These are phyloP conservation scores for Macrophomina tecta DNA, from an alignment of 2,329 filamentous ascomycete genomes.

Conservation along the genomic window DNA sequence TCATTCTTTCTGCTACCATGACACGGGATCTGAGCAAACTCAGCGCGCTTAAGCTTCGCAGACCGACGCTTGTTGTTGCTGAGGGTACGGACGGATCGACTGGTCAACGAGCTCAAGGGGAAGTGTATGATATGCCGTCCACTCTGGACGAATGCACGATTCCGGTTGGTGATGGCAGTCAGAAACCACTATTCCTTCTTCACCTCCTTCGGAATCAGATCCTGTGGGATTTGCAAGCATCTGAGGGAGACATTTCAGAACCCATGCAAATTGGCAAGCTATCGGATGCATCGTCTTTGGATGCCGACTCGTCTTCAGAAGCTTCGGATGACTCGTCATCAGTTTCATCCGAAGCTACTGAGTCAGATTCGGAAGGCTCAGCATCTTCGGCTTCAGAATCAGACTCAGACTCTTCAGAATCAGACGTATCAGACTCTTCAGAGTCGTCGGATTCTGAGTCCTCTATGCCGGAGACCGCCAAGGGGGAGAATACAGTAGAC, in stretches of 20 bases:
- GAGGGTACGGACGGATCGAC: slow-evolving; percentile 55
- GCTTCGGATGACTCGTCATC: slow-evolving; percentile 29
- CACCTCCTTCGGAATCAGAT: slow-evolving; percentile 70
- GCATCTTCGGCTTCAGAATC: slow-evolving; percentile 25
- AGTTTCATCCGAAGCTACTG: slow-evolving; percentile 32
- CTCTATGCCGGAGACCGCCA: neutral
- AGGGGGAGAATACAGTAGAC: slow-evolving; percentile 21
- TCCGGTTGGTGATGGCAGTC: slow-evolving; percentile 57
- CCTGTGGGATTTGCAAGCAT: slow-evolving; percentile 31
- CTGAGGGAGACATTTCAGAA: neutral
- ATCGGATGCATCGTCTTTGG: slow-evolving; percentile 8
- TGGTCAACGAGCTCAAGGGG: slow-evolving; percentile 34
- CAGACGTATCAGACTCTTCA: slow-evolving; percentile 25
- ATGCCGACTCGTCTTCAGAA: slow-evolving; percentile 31
- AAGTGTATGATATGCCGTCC: slow-evolving; percentile 63
- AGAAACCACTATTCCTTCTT: slow-evolving; percentile 80
- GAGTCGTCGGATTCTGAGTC: neutral
- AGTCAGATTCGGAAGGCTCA: slow-evolving; percentile 34
- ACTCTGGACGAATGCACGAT: slow-evolving; percentile 55
- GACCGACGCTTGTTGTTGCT: slow-evolving; percentile 78
- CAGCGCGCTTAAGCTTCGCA: slow-evolving; percentile 71
- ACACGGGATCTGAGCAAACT: slow-evolving; percentile 84
- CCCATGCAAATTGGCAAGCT: neutral
- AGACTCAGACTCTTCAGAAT: slow-evolving; percentile 36
- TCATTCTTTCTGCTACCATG: slow-evolving; percentile 91